Base-by-base conservation (phyloP, 2,329 filamentous ascomycete genomes). In the Botrytis aclada region DNA sequence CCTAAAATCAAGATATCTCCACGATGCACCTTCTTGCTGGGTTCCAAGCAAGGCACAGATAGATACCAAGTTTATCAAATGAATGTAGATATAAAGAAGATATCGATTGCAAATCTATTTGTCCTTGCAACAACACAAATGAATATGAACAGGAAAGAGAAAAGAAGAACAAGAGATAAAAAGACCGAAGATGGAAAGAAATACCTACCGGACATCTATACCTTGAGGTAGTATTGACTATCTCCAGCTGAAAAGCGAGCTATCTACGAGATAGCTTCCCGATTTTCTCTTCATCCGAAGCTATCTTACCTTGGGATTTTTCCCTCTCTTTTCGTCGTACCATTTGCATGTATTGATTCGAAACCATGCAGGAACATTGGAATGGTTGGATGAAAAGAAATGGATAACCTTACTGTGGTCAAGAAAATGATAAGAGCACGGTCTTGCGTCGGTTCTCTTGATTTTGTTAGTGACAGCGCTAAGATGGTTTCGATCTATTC, bases 41-140 rank as follows among this genome's bases (percentile, higher is more conserved):
- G 67, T 62, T 70, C 22, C n/a, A 70, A 70, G n/a, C 54, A 70
- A 62, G 67, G 54, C 43, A 70, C 54, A 70, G 65, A 47, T 43
- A 41, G 61, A n/a, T 47, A 47, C 22, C 29, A 45, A n/a, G 12
- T 20, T 37, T 18, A 51, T 41, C 47, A 41, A 56, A 67, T 67
- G 65, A 41, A 67, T 56, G 34, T 16, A 67, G 25, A 29, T 29
- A 29, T 29, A 47, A 67, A 67, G 29, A 16, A 54, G 14, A 67
- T 3, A 20, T n/a, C n/a, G 39, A 63, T 43, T n/a, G 14, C 61
- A 43, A 32, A 14, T 63, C 9, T 43, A 41, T 29, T 62, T 22
- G 60, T 39, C 60, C n/a, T 39, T n/a, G 37, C 10, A 62, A 39
- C 12, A 25, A 18, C 34, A 62, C 22, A 22, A 39, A n/a, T 39